Evolutionary conservation across 768 basidiomycete genomes (phyloP), one percentile per base, ranked within the genome.

Genomic region (Rhodotorula toruloides): DNA sequence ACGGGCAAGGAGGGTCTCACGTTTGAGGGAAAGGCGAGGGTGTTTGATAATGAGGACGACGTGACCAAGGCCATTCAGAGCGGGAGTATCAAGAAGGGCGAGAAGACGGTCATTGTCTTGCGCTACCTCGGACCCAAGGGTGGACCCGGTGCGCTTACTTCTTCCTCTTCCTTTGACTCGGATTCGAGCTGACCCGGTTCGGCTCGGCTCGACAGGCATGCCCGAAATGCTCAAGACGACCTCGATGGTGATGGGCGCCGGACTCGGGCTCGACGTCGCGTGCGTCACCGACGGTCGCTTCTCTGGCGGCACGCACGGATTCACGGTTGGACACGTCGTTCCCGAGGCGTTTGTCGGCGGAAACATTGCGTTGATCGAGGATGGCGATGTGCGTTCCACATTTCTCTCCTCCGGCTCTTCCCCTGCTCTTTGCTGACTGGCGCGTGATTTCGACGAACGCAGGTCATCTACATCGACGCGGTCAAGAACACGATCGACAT

Each of bases 241-340:
- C 39, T 90, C 90, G 80, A 77, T 98, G 75, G 92, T 99, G 78
- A 98, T 99, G 90, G 96, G 96, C 61, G 96, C 96, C 19, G 96
- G 96, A 17, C 83, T 98, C 17, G 96, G 96, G 17, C 81, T 88
- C 71, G 94, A 98, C 73, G 96, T 98, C 54, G 94, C 94, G 44
- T 97, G 91, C 78, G 79, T 99, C 71, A 99, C 96, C 25, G 94
- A 99, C 79, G 96, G 96, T 56, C 86, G 96, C 71, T 99, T 99
- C 82, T 71, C 73, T 52, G 61, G 61, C 70, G 72, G 70, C 54
- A 71, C 74, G 31, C 76, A 65, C 46, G 71, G 48, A 50, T 98
- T 98, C 81, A 88, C 88, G 74, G 89, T 97, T 60, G 94, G 94
- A 19, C 96, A 99, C 76, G 91, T 98, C 72, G 90, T 92, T 2